Percentiles rank a stretch among this genome's conserved stretches.
These are phyloP conservation scores for Ramaria sp. DNA, from an alignment of 768 basidiomycete genomes.

Conservation along the genomic window DNA sequence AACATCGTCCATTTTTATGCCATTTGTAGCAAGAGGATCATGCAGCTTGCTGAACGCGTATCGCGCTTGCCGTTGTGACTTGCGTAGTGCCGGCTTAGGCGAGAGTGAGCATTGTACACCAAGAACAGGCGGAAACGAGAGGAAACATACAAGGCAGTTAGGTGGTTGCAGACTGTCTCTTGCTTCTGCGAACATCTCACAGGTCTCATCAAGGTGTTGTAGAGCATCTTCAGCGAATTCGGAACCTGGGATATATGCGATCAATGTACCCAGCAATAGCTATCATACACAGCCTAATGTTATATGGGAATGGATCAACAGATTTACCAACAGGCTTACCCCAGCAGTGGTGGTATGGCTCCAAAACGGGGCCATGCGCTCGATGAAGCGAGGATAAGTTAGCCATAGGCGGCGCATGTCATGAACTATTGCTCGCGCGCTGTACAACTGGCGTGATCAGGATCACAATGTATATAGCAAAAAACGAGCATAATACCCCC, in stretches of 20 bases:
- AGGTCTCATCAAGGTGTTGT: slow-evolving; percentile 2
- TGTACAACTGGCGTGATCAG: neutral
- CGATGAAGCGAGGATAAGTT: neutral
- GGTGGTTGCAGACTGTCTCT: slow-evolving; percentile 3
- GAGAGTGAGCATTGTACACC: neutral
- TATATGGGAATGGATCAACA: neutral
- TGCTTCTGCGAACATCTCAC: slow-evolving; percentile 3
- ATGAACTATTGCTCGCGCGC: neutral
- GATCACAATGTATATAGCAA: neutral
- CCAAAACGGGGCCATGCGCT: slow-evolving; percentile 10
- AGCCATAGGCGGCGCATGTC: slow-evolving; percentile 8
- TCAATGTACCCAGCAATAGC: slow-evolving; percentile 5
- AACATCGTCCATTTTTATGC: neutral
- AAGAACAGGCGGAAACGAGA: neutral
- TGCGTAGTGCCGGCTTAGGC: neutral
- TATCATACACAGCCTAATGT: neutral
- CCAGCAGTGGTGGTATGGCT: slow-evolving; percentile 6
- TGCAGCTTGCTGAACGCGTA: slow-evolving; percentile 2
- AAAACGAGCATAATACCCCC: neutral
- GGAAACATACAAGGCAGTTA: neutral
- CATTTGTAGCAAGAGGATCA: neutral
- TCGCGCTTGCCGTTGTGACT: neutral
- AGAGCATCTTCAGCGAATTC: slow-evolving; percentile 2
- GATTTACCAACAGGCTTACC: neutral
- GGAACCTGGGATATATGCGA: slow-evolving; percentile 3